phyloP scores from a whole-genome alignment of 768 basidiomycete genomes.

The Lentinula sp. region DNA sequence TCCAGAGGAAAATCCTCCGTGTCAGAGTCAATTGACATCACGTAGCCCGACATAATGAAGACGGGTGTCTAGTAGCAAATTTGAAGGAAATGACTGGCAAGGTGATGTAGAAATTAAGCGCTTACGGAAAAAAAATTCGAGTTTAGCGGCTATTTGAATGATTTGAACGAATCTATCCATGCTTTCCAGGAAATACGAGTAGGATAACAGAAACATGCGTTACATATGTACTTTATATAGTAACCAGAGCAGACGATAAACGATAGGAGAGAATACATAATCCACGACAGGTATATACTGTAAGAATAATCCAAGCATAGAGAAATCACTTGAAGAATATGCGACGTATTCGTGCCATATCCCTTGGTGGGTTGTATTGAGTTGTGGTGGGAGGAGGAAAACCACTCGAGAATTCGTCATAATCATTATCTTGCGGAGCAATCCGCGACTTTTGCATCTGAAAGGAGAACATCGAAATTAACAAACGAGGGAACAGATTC shows the following conservation, averaged over 20 bases:
- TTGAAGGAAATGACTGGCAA: no score
- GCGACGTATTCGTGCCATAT: background rate
- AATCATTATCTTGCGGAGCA: constrained; percentile 38
- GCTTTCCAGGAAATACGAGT: background rate
- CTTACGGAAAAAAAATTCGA: background rate
- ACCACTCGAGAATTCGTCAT: constrained; percentile 21
- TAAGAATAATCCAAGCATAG: background rate
- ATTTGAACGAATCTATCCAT: background rate
- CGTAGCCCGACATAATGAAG: constrained; percentile 50
- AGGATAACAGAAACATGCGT: background rate
- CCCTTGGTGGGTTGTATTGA: constrained; percentile 2
- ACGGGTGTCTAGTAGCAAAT: no score
- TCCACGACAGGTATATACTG: constrained; percentile 4
- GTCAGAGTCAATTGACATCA: constrained; percentile 84
- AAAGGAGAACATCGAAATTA: background rate
- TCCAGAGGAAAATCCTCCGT: constrained; percentile 38
- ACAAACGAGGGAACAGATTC: background rate
- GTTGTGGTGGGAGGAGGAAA: background rate
- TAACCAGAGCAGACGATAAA: background rate
- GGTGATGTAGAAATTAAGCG: background rate
- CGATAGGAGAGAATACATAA: background rate
- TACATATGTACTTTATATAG: background rate
- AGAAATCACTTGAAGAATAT: background rate
- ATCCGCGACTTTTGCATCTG: constrained; percentile 68
- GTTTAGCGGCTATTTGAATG: background rate